Evolutionary conservation across 2,329 filamentous ascomycete species (phyloP), one percentile per base, ranked within the genome.

Genomic region (Colletotrichum sp.): DNA sequence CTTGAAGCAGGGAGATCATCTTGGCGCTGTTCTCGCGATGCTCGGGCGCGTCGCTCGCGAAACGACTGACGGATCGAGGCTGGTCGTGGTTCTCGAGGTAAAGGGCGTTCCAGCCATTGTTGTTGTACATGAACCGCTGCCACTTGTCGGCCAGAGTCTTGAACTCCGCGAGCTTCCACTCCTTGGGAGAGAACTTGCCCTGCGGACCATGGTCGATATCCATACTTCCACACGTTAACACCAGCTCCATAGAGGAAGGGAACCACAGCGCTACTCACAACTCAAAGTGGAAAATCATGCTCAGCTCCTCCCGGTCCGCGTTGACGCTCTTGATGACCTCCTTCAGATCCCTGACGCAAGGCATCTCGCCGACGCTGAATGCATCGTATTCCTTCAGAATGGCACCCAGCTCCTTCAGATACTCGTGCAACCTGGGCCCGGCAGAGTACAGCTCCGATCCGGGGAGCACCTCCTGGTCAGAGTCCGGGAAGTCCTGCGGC

Each of bases 241-340:
- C 39, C 71, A 28, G 16, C 62, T 7, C 3, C 10, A 4, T 13
- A 5, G 5, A 10, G 28, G 30, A 26, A 9, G 9, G 63, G 30
- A 5, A 3, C 39, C n/a, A 34, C 15, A 59, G n/a, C 3, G 4
- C 52, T 26, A 81, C 86, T 80, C 79, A 89, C 88, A 91, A 86
- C 73, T 94, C 93, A 80, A 95, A 95, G 79, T 94, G 91, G 83
- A 95, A 95, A 44, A 95, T 92, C 92, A 95, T 95, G 81, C 90
- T 92, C 60, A 95, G 84, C 80, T 94, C 92, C 36, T 88, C 87
- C 18, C 90, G 87, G 67, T 90, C 89, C 26, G 87, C 88, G 4
- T 87, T 87, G 4, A 94, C 92, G 8, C 84, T 85, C 75, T 85
- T 84, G 74, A 89, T 87, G 36, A 88, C 75, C 78, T 88, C 84